Base-by-base conservation (phyloP, 352 stramenopile species). In the Globisporangium acanthophoron region DNA sequence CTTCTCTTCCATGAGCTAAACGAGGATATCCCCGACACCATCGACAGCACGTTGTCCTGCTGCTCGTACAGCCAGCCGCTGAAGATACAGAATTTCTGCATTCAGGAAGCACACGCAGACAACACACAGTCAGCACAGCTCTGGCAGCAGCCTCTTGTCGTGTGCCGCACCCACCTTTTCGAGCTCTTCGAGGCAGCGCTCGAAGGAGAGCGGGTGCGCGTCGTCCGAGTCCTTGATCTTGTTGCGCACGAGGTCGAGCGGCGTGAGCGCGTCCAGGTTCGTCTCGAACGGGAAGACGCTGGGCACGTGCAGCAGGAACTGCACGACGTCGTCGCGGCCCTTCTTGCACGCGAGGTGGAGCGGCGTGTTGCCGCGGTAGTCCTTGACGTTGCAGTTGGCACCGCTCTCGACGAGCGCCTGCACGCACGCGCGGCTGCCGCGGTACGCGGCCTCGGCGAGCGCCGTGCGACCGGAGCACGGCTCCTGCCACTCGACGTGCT, bases 21-120 rank as follows among this genome's bases (percentile, higher is more conserved):
- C 24, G 77, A 80, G 45, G 75, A 77, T 33, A 87, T 69, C 1
- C 79, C 73, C 5, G 77, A 85, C 20, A 85, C 64, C 21, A 80
- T 62, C 5, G 79, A 89, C 21, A 87, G 46, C 54, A 88, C 51
- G 40, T 88, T 88, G 64, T 88, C 79, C 0, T 65, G 78, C 60
- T 85, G 81, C 52, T 76, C 59, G 29, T 87, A 89, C 40, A 89
- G 31, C 79, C 77, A 89, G 20, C 77, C 77, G 47, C 69, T 81
- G 50, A 79, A 81, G 15, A 87, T 20, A 54, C 70, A 87, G 48
- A 75, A 82, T 62, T 71, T 74, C 73, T 86, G 29, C 29, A 59
- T 8, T 13, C 1, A 8, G 12, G 33, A 12, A 31, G 18, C 50
- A 11, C 1, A 46, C 31, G 29, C 15, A 27, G 57, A 41, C 24